phyloP scores from a whole-genome alignment of 495 filamentous ascomycete genomes.

The Poronia punctata region DNA sequence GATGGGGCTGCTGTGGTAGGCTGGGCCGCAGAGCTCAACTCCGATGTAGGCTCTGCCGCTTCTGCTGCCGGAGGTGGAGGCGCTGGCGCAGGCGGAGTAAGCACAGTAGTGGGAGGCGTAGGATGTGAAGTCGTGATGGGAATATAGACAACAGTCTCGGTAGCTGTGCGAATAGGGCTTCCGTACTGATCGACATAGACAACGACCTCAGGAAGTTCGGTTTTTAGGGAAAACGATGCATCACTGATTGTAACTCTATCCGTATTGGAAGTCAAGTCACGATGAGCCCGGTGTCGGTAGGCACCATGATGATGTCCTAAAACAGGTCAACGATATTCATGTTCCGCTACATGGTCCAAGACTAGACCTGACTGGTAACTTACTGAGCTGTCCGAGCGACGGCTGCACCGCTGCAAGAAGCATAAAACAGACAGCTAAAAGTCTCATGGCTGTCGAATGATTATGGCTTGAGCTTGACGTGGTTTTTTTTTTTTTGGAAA shows the following conservation, averaged over 20 bases:
- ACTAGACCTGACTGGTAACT: slow-evolving; percentile 6
- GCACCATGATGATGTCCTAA: slow-evolving; percentile 18
- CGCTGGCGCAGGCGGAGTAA: slow-evolving; percentile 1
- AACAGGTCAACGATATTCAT: slow-evolving; percentile 6
- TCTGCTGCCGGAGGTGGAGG: slow-evolving; percentile 2
- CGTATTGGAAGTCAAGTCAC: slow-evolving; percentile 8
- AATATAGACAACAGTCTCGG: slow-evolving; percentile 23
- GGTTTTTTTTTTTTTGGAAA: slow-evolving; percentile 1
- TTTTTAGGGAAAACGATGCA: slow-evolving; percentile 9
- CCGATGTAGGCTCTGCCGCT: slow-evolving; percentile 10
- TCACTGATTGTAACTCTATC: slow-evolving; percentile 20
- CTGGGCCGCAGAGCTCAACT: slow-evolving; percentile 12
- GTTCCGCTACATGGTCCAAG: neutral
- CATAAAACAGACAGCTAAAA: slow-evolving; percentile 11
- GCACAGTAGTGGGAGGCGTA: slow-evolving; percentile 5
- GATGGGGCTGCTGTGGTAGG: slow-evolving; percentile 7
- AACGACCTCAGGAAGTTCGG: slow-evolving; percentile 42
- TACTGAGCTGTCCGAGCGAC: slow-evolving; percentile 23
- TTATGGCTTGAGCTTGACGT: slow-evolving; percentile 1
- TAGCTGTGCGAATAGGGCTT: slow-evolving; percentile 38
- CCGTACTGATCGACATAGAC: slow-evolving; percentile 62
- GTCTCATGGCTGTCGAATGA: slow-evolving; percentile 16
- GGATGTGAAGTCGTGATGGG: slow-evolving; percentile 12
- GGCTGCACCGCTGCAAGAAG: slow-evolving; percentile 17
- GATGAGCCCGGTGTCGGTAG: slow-evolving; percentile 16